Percentiles rank a stretch among this genome's conserved stretches.
These are phyloP conservation scores for Wickerhamomyces sp. DNA, from an alignment of 1,139 yeast genomes.

Conservation along the genomic window DNA sequence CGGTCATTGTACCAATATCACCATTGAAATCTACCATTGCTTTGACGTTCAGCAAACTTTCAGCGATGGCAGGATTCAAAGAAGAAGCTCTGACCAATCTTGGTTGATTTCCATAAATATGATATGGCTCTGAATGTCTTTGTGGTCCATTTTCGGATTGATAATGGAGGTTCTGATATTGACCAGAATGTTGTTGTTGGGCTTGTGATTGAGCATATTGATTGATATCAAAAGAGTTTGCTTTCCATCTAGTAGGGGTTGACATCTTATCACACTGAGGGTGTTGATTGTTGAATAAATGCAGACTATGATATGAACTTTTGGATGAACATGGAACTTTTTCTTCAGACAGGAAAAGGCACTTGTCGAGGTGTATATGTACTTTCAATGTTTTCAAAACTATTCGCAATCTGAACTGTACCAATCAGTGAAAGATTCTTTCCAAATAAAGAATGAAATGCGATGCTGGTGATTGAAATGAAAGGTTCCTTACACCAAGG, in stretches of 20 bases:
- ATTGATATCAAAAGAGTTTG: not conserved
- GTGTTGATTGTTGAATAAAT: not conserved
- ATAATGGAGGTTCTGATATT: not conserved
- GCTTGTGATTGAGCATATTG: not conserved
- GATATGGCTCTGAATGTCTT: not conserved
- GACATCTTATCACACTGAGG: no score
- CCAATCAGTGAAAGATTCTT: no score
- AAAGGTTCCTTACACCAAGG: no score
- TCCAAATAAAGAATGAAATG: no score
- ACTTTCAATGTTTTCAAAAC: no score
- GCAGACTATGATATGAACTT: no score
- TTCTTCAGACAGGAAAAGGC: no score
- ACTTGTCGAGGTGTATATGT: no score
- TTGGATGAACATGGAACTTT: no score
- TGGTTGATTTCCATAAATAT: not conserved
- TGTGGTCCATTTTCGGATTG: not conserved
- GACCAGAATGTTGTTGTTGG: not conserved
- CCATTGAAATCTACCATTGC: slow-evolving; percentile 19
- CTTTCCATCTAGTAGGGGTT: not conserved
- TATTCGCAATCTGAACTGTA: no score
- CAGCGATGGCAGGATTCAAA: not conserved
- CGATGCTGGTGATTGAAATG: no score
- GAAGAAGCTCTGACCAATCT: slow-evolving; percentile 3
- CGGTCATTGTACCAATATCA: slow-evolving; percentile 26
- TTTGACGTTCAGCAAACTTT: slow-evolving; percentile 8